Evolutionary conservation across 257 asterid genomes (phyloP).

Genomic region (Verbena officinalis): DNA sequence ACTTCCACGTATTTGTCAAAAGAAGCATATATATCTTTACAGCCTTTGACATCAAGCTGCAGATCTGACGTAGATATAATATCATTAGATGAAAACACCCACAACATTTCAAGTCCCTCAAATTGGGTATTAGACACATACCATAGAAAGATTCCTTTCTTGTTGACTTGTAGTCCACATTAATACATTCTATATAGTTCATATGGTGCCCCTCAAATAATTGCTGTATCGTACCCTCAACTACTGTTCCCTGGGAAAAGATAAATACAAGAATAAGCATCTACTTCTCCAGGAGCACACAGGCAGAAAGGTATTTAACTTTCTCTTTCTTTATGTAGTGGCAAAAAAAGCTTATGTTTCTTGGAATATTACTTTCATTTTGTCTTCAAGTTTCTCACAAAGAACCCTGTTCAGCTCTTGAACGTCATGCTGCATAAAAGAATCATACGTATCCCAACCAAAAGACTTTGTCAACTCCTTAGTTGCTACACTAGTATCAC

Average conservation of each 20-base stretch:
- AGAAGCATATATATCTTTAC: slow-evolving; percentile 76
- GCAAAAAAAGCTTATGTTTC: slow-evolving; percentile 20
- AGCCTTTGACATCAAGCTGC: slow-evolving; percentile 88
- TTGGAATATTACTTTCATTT: slow-evolving; percentile 66
- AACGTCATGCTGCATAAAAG: slow-evolving; percentile 88
- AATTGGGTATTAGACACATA: slow-evolving; percentile 30
- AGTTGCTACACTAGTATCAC: slow-evolving; percentile 81
- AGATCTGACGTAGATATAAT: slow-evolving; percentile 50
- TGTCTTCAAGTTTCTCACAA: slow-evolving; percentile 88
- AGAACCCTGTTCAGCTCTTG: slow-evolving; percentile 89
- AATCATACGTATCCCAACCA: slow-evolving; percentile 87
- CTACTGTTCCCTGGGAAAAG: slow-evolving; percentile 71
- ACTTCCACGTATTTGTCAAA: slow-evolving; percentile 89
- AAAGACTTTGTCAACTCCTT: slow-evolving; percentile 86
- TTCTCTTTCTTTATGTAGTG: slow-evolving; percentile 19
- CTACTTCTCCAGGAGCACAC: slow-evolving; percentile 9
- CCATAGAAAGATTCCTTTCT: slow-evolving; percentile 91
- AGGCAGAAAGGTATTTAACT: slow-evolving; percentile 1
- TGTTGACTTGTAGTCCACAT: slow-evolving; percentile 81
- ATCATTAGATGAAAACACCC: slow-evolving; percentile 25
- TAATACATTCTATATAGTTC: slow-evolving; percentile 83
- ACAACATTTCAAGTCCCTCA: slow-evolving; percentile 13
- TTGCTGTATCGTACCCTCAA: slow-evolving; percentile 84
- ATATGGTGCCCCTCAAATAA: slow-evolving; percentile 91
- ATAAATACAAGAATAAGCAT: slow-evolving; percentile 12